Base-by-base conservation (phyloP, 2,329 filamentous ascomycete species). In the Claviceps capensis region DNA sequence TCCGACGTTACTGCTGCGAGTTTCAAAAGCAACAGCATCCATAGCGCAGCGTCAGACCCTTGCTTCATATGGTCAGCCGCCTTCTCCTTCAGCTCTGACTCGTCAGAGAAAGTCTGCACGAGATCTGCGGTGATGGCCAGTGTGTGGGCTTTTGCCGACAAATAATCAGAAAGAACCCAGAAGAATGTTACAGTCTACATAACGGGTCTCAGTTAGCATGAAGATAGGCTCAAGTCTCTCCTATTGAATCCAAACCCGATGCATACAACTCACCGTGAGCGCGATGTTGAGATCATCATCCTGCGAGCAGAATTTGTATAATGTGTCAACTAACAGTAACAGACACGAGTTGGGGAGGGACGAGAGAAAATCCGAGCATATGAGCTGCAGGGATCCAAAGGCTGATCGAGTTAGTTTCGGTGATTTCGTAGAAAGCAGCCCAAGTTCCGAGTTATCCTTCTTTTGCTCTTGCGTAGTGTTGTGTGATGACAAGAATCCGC, bases 261-360 rank as follows among this genome's bases (percentile, higher is more conserved):
- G 19, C 5, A 22, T 11, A 14, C 14, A 2, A 65, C 78, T 67
- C 72, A 87, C 85, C 37, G 93, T 97, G 26, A 98, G 73, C 0
- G 91, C 91, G 61, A 97, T 94, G 59, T 98, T 98, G 40, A 98
- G 75, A 62, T 98, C 93, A 58, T 95, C 87, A 57, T 84, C 78
- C 65, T 98, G 93, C 0, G 83, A 85, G 59, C 88, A 89, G 67
- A 97, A 98, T 57, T 85, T 84, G 61, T 88, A 88, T 22, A 98
- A 77, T 11, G 90, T 88, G 69, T 95, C 86, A 55, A 97, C 82
- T 16, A 98, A 77, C 53, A 83, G 79, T 54, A 83, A 76, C 66
- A 85, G 87, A 70, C 78, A 96, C 48, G 73, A 78, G 64, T 79
- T 81, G 46, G 80, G 86, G 52, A 83, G 76, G 6, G 86, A 82